Evolutionary conservation across 257 asterid genomes (phyloP), one percentile per base, ranked within the genome.

Genomic region (Plantago major): DNA sequence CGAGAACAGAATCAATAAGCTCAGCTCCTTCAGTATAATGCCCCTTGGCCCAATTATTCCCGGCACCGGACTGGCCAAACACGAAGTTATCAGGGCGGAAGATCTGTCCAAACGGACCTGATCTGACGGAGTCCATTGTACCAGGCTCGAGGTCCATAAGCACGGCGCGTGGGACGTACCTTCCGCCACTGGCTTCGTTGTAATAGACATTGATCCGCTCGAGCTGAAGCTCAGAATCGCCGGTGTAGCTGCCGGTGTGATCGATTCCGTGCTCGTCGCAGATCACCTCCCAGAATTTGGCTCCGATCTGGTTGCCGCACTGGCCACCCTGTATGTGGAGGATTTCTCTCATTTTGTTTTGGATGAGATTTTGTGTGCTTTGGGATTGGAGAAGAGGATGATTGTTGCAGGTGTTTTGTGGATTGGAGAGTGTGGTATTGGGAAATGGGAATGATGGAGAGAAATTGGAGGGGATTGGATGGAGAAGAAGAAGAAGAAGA

Each of bases 61-160:
- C 74, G 12, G 80, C 76, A 44, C 76, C 80, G 30, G 81, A 76
- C 57, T 76, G 81, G 9, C 77, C 77, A 28, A 76, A 76, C 9
- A 76, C 81, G 58, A 76, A 76, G 18, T 76, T 76, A 57, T 76
- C 77, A 12, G 81, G 81, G 50, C 77, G 55, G 74, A 71, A 76
- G 22, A 76, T 71, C 81, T 76, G 77, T 0, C 81, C 81, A 56
- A 42, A 59, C 30, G 77, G 72, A 19, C 81, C 77, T 47, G 81
- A 76, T 68, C 77, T 59, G 43, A 76, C 46, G 42, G 74, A 67
- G 30, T 76, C 81, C 81, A 76, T 76, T 42, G 81, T 76, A 17
- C 81, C 81, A 51, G 77, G 77, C 62, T 71, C 81, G 55, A 76
- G 76, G 68, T 75, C 80, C 74, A 75, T 75, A 42, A 75, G 67